These are phyloP conservation scores for Priceomyces melissophilus DNA, from an alignment of 805 yeast species.

Conservation along the genomic window DNA sequence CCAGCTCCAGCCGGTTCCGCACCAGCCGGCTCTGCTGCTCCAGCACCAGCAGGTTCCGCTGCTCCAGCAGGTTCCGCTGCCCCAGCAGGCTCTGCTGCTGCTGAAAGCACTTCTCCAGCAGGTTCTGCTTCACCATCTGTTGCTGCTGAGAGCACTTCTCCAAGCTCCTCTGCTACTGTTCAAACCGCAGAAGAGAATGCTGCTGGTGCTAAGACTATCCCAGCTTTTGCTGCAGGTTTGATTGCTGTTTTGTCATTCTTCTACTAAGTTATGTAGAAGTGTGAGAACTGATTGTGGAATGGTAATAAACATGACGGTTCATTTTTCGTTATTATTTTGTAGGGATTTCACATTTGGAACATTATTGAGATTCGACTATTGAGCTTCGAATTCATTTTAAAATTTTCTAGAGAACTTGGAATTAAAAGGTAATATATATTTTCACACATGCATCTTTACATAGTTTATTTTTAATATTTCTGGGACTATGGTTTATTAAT, in stretches of 20 bases:
- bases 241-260: constrained; percentile 20
- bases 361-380: too few relatives aligned
- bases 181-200: constrained; percentile 10
- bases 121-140: constrained; percentile 11
- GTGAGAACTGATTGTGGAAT: not conserved
- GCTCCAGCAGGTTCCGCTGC: constrained; percentile 13
- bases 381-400: not conserved
- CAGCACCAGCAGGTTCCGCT: constrained; percentile 15
- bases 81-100: constrained; percentile 14
- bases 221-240: constrained; percentile 21
- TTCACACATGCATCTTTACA: too few relatives aligned
- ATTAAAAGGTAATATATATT: too few relatives aligned
- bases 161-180: constrained; percentile 12
- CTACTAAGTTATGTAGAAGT: constrained; percentile 6
- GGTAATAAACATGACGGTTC: too few relatives aligned
- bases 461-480: too few relatives aligned
- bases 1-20: constrained; percentile 8
- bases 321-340: too few relatives aligned
- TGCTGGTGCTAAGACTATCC: constrained; percentile 13
- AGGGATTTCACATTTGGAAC: too few relatives aligned
- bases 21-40: constrained; percentile 12
- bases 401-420: too few relatives aligned
- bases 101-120: constrained; percentile 11
- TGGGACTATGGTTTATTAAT: too few relatives aligned
- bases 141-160: constrained; percentile 15